Evolutionary conservation across 2,329 filamentous ascomycete species (phyloP), one percentile per base, ranked within the genome.

Genomic region (Aspergillus fischeri): DNA sequence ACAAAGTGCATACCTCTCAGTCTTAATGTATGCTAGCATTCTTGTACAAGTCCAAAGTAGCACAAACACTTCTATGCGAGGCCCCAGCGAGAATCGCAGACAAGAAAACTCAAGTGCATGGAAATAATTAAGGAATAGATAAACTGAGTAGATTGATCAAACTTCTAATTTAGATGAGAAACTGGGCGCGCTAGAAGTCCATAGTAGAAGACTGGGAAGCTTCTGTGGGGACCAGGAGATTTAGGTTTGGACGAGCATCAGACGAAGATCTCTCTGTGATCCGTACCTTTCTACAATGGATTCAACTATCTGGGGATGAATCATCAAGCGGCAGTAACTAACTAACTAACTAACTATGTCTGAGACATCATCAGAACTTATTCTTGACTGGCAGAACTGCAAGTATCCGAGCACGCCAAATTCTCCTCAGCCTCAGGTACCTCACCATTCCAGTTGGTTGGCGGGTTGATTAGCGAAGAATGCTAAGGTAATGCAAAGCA

Each of bases 171-270:
- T 2, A 7, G 11, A 35, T 17, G 32, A 32, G 14, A 32, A 32
- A 11, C 29, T 32, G 29, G 29, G 4, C 29, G 25, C 29, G 32
- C 24, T 41, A 20, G 41, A 51, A 35, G 38, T 42, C 7, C 24
- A 17, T 41, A 11, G 4, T 44, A 44, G 56, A 57, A 51, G 53
- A 44, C 44, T 44, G 32, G 44, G 56, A 58, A 58, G 47, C 29
- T 51, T 58, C 38, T 51, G 52, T 55, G 56, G 52, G 42, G 52
- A 32, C 27, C 27, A 38, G 21, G 27, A 21, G 45, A 47, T 51
- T 56, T 53, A 47, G 45, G 32, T 47, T 57, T 50, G n/a, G 25
- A 29, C 14, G 41, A 17, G 38, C 27, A 24, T 44, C 41, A 44
- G 21, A 20, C 41, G 20, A 21, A 21, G 41, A 21, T 44, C 17